phyloP scores from a whole-genome alignment of 1,284 basidiomycete species.

The Papiliotrema laurentii region DNA sequence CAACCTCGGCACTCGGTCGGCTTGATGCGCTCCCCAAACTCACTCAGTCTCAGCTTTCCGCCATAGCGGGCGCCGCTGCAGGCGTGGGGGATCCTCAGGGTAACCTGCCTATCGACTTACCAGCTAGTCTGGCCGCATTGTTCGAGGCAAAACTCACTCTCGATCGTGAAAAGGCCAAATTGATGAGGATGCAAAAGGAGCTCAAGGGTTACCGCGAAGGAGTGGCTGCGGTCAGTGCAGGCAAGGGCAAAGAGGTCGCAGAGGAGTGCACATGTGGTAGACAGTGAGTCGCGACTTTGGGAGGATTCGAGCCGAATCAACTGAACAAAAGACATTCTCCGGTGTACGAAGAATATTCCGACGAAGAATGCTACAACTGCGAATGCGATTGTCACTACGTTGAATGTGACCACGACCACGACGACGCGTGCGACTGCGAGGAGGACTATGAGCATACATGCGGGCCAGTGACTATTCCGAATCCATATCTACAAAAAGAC shows the following conservation, averaged over 20 bases:
- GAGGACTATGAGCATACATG: slow-evolving; percentile 12
- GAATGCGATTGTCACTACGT: slow-evolving; percentile 15
- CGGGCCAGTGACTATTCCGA: slow-evolving; percentile 15
- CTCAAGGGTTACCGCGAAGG: slow-evolving; percentile 42
- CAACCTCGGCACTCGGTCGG: slow-evolving; percentile 30
- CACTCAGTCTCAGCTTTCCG: slow-evolving; percentile 36
- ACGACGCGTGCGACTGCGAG: slow-evolving; percentile 4
- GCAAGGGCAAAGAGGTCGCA: slow-evolving; percentile 31
- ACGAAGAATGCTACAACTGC: slow-evolving; percentile 32
- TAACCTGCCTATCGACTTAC: slow-evolving; percentile 37
- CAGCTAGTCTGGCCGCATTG: slow-evolving; percentile 42
- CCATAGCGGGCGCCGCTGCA: slow-evolving; percentile 39
- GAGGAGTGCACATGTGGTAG: slow-evolving; percentile 41
- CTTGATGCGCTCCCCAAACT: slow-evolving; percentile 37
- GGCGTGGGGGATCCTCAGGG: slow-evolving; percentile 26
- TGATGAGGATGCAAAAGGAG: slow-evolving; percentile 46
- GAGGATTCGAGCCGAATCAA: background rate
- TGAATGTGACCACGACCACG: slow-evolving; percentile 4
- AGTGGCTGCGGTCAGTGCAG: slow-evolving; percentile 15
- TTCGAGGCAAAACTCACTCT: slow-evolving; percentile 47
- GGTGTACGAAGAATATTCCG: slow-evolving; percentile 29
- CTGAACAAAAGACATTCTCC: background rate
- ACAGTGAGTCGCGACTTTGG: slow-evolving; percentile 19
- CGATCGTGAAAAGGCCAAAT: slow-evolving; percentile 46
- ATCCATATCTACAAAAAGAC: slow-evolving; percentile 8